phyloP scores from a whole-genome alignment of 2,329 filamentous ascomycete species.

The Xylogone sp. region DNA sequence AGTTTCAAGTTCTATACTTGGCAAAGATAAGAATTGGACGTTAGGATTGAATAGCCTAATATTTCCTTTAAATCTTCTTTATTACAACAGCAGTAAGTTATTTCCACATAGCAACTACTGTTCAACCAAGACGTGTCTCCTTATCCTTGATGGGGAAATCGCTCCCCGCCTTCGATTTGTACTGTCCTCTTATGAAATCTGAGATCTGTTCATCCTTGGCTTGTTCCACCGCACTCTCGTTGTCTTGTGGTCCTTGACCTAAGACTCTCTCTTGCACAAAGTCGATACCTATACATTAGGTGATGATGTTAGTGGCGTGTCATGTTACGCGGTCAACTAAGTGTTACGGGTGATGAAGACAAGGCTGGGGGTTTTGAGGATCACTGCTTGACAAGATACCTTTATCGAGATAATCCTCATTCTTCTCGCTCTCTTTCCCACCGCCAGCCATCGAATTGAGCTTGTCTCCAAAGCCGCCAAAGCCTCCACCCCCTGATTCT shows the following conservation, averaged over 20 bases:
- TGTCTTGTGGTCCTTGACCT: constrained; percentile 65
- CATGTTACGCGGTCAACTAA: background rate
- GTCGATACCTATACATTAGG: constrained; percentile 58
- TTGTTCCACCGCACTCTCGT: constrained; percentile 72
- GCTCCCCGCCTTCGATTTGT: constrained; percentile 64
- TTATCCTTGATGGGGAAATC: constrained; percentile 72
- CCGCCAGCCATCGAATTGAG: constrained; percentile 70
- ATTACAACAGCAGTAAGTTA: no score
- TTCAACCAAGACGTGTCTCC: constrained; percentile 37
- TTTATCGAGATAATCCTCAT: constrained; percentile 81
- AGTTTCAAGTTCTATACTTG: no score
- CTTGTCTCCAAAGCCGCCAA: constrained; percentile 64
- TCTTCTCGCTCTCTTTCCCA: constrained; percentile 71
- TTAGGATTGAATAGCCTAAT: no score
- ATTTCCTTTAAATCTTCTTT: no score
- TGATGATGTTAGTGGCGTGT: background rate
- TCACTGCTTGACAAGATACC: constrained; percentile 41
- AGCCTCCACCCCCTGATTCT: constrained; percentile 38
- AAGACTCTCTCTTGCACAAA: constrained; percentile 73
- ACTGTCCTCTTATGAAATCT: constrained; percentile 66
- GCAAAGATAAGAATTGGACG: no score
- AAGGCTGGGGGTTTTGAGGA: background rate
- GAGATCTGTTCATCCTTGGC: constrained; percentile 78
- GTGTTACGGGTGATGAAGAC: background rate
- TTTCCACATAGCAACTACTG: background rate